These are phyloP conservation scores for Raphidocelis subcapitata DNA, from an alignment of 139 green algal species.

Conservation along the genomic window DNA sequence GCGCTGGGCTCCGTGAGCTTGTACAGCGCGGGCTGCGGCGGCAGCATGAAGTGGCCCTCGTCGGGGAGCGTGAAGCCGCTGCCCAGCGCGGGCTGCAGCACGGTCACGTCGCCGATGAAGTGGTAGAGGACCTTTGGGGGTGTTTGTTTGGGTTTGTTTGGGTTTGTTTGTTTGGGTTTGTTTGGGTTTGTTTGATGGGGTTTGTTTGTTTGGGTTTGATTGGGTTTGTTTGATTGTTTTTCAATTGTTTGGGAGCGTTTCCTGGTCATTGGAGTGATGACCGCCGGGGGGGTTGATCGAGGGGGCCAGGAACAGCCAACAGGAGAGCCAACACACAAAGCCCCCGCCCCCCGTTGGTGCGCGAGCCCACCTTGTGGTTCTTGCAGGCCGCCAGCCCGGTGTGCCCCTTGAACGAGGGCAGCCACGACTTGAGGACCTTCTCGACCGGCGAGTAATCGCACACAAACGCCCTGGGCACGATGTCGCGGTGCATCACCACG, in stretches of 20 bases:
- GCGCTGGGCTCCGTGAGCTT: slow-evolving; percentile 45
- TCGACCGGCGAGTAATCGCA: slow-evolving; percentile 94
- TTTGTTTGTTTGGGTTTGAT: too few relatives aligned
- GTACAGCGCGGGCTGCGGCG: slow-evolving; percentile 78
- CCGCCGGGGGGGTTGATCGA: too few relatives aligned
- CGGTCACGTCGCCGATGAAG: slow-evolving; percentile 79
- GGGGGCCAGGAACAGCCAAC: too few relatives aligned
- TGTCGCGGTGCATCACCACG: slow-evolving; percentile 94
- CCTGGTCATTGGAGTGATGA: too few relatives aligned
- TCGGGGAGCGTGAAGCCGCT: slow-evolving; percentile 46
- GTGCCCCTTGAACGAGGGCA: slow-evolving; percentile 78
- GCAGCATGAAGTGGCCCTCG: slow-evolving; percentile 83
- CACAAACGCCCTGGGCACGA: slow-evolving; percentile 97
- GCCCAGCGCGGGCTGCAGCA: slow-evolving; percentile 78
- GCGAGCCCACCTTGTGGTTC: slow-evolving; percentile 34
- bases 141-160: too few relatives aligned
- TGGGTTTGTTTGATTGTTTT: too few relatives aligned
- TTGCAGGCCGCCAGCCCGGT: slow-evolving; percentile 51
- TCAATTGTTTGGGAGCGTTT: too few relatives aligned
- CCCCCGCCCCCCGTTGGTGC: too few relatives aligned
- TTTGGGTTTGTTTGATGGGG: too few relatives aligned
- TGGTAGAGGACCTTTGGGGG: slow-evolving; percentile 80
- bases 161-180: too few relatives aligned
- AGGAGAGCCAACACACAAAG: too few relatives aligned
- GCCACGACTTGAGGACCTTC: slow-evolving; percentile 44